Evolutionary conservation across 345 rosid species (phyloP), one percentile per base, ranked within the genome.

Genomic region (Ricinus communis): DNA sequence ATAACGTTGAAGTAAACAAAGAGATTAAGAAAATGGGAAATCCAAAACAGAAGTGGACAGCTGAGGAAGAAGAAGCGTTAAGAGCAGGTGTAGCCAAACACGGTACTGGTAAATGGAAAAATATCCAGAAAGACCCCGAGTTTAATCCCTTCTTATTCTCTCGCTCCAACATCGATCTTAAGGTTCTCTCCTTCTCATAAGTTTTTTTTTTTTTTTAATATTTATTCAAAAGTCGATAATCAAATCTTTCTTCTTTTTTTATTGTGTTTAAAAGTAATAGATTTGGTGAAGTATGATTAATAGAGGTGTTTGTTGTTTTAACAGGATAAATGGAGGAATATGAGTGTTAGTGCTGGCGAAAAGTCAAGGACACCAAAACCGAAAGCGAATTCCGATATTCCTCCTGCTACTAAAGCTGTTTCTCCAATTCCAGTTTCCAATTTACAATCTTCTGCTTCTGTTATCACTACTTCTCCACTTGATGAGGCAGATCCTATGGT

Each of bases 321-420:
- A 7, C 51, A 95, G 99, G 99, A 95, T 73, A 95, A 95, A 73
- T 95, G 97, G 99, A 81, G 97, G 75, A 90, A 94, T 78, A 75
- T 91, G 95, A 79, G 80, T 66, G 95, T 88, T 51, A 80, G 87
- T 76, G 80, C 81, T n/a, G 81, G 85, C 22, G 89, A 91, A 51
- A 94, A 84, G 83, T 67, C 87, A 59, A 79, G 90, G 63, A 67
- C 86, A 9, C 65, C 74, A 1, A 90, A 85, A 71, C 62, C 81
- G 12, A 90, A 88, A 83, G 75, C 81, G 1, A 78, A 50, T 74
- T 33, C 80, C 52, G 86, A 80, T 74, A 76, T 61, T 66, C 62
- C 70, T 31, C 69, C 75, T 46, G 61, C 72, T 65, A 55, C 62
- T 66, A 45, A 63, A 59, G 58, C 66, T 70, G 47, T 60, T 72